These are phyloP conservation scores for Pyrenula massariospora DNA, from an alignment of 495 filamentous ascomycete species.

Conservation along the genomic window DNA sequence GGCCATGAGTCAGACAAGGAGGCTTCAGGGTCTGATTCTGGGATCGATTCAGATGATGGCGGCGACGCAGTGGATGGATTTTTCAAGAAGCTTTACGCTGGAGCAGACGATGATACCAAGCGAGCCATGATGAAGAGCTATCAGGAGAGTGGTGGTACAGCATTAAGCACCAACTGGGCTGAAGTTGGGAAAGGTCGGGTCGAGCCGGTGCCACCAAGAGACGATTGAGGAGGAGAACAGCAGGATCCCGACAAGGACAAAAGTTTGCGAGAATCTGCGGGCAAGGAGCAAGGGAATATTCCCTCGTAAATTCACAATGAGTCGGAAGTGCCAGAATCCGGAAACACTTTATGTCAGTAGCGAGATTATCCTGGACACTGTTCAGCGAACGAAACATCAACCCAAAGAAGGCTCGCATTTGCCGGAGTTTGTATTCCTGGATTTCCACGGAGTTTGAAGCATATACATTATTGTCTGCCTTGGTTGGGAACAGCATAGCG, in stretches of 20 bases:
- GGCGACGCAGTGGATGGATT: slow-evolving; percentile 70
- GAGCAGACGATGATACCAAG: slow-evolving; percentile 65
- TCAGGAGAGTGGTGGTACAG: slow-evolving; percentile 82
- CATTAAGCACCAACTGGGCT: slow-evolving; percentile 84
- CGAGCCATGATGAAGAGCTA: slow-evolving; percentile 98
- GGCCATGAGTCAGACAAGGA: slow-evolving; percentile 8
- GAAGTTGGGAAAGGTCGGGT: slow-evolving; percentile 69
- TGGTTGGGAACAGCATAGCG: too few species aligned
- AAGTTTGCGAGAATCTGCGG: too few species aligned
- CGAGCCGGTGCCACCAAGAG: slow-evolving; percentile 52
- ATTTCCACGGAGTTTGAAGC: too few species aligned
- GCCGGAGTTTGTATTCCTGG: too few species aligned
- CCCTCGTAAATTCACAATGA: too few species aligned
- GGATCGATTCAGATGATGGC: slow-evolving; percentile 45
- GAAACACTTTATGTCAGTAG: too few species aligned
- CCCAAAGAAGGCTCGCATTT: too few species aligned
- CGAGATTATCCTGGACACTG: too few species aligned
- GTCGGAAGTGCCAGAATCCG: too few species aligned
- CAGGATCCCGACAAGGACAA: neutral
- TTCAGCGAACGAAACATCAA: too few species aligned
- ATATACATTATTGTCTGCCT: too few species aligned
- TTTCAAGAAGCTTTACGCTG: slow-evolving; percentile 84
- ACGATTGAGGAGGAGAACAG: slow-evolving; percentile 8
- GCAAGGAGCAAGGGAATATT: too few species aligned
- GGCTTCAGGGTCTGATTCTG: slow-evolving; percentile 10